Evolutionary conservation across 2,329 filamentous ascomycete species (phyloP).

Genomic region (Dissoconium aciculare): DNA sequence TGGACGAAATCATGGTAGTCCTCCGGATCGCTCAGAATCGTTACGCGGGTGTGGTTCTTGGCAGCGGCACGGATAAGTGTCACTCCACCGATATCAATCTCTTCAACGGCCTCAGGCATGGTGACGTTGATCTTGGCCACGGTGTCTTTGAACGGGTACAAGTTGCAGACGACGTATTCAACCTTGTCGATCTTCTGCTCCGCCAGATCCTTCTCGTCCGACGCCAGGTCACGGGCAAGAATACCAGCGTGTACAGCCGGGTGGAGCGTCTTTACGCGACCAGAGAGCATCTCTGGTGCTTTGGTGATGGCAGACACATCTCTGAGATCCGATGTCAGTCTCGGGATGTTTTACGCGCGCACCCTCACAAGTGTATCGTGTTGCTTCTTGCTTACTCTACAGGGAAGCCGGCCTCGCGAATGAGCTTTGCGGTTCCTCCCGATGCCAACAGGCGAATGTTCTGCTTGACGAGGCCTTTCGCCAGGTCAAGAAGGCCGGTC

Average conservation of each 20-base stretch:
- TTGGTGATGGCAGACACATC: slow-evolving; percentile 92
- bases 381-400: slow-evolving; percentile 63
- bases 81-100: slow-evolving; percentile 96
- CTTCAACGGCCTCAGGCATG: slow-evolving; percentile 89
- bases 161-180: slow-evolving; percentile 90
- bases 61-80: slow-evolving; percentile 91
- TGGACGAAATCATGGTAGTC: slow-evolving; percentile 91
- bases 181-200: slow-evolving; percentile 92
- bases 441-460: slow-evolving; percentile 88
- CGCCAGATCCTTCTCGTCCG: slow-evolving; percentile 91
- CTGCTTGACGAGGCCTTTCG: slow-evolving; percentile 76
- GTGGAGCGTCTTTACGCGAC: slow-evolving; percentile 88
- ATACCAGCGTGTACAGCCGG: slow-evolving; percentile 66
- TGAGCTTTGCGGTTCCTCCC: slow-evolving; percentile 89
- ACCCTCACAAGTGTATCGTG: neutral
- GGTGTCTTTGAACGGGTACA: slow-evolving; percentile 98
- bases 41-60: slow-evolving; percentile 94
- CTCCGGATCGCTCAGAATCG: slow-evolving; percentile 82
- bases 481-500: slow-evolving; percentile 83
- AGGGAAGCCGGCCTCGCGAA: slow-evolving; percentile 85
- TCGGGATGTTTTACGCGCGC: neutral
- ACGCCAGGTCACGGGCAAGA: slow-evolving; percentile 81
- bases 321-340: slow-evolving; percentile 32
- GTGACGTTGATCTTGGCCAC: slow-evolving; percentile 95
- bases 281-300: slow-evolving; percentile 91